phyloP scores from a whole-genome alignment of 1,139 yeast species.

The Komagataea norvegica region DNA sequence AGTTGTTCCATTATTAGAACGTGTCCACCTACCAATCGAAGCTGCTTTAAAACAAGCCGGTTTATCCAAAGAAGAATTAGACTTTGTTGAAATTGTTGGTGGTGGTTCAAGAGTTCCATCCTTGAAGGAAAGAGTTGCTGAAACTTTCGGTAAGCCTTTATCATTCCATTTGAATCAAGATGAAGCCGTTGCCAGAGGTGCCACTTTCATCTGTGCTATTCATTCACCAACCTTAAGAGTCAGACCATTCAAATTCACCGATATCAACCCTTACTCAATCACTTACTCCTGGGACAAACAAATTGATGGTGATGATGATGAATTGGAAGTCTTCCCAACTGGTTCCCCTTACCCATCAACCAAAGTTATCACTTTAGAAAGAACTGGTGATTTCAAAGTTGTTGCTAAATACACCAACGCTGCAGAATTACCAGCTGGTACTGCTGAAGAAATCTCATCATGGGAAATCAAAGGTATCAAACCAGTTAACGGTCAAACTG shows the following conservation, averaged over 20 bases:
- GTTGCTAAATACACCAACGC: constrained; percentile 83
- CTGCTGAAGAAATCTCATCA: constrained; percentile 62
- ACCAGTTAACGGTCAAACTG: constrained; percentile 70
- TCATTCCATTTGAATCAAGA: constrained; percentile 97
- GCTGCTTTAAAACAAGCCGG: constrained; percentile 80
- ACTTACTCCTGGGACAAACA: constrained; percentile 95
- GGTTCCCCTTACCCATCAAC: constrained; percentile 94
- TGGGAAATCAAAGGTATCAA: constrained; percentile 87
- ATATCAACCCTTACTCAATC: constrained; percentile 85
- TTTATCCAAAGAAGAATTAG: constrained; percentile 66
- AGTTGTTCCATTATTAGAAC: constrained; percentile 73
- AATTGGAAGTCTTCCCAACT: constrained; percentile 94
- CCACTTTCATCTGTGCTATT: constrained; percentile 97
- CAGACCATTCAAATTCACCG: constrained; percentile 98
- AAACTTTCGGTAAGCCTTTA: constrained; percentile 79
- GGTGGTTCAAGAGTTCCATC: constrained; percentile 98
- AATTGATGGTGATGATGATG: constrained; percentile 83
- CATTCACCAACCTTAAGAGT: constrained; percentile 99
- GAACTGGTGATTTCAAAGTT: constrained; percentile 83
- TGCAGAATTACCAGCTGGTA: constrained; percentile 66
- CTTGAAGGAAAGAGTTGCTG: constrained; percentile 73
- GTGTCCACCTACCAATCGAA: constrained; percentile 74
- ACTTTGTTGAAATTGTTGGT: constrained; percentile 92
- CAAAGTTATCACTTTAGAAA: constrained; percentile 89
- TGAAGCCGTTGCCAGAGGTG: constrained; percentile 99